A percentile compares a stretch with the other conserved stretches of the same genome.
Conservation (phyloP, 495 filamentous ascomycete genomes). For the Penicillium ucsense region DNA sequence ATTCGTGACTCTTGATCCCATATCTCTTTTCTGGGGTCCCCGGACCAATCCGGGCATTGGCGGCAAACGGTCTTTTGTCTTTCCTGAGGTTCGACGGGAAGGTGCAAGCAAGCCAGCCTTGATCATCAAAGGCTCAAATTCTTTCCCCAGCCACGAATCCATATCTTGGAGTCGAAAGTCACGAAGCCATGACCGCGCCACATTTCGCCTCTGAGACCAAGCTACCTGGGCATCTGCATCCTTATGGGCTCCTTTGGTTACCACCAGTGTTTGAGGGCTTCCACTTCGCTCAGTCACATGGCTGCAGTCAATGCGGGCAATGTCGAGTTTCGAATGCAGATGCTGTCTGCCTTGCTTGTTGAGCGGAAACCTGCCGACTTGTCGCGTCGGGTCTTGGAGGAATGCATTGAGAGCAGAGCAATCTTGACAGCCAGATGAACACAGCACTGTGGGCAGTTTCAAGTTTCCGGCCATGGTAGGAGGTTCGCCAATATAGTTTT, state of each 20-base stretch:
- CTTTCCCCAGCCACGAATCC: too few relatives aligned
- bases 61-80: too few relatives aligned
- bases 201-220: too few relatives aligned
- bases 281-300: not conserved
- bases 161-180: too few relatives aligned
- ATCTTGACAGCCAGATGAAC: not conserved
- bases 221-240: too few relatives aligned
- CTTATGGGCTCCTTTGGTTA: not conserved
- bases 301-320: not conserved
- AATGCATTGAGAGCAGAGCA: not conserved
- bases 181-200: too few relatives aligned
- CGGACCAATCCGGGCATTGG: too few relatives aligned
- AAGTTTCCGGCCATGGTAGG: not conserved
- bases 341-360: not conserved
- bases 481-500: not conserved
- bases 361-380: not conserved
- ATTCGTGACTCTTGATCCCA: too few relatives aligned
- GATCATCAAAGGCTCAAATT: too few relatives aligned
- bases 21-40: too few relatives aligned
- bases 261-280: not conserved
- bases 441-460: not conserved
- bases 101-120: too few relatives aligned
- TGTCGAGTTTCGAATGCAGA: not conserved
- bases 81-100: too few relatives aligned
- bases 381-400: not conserved